phyloP scores from a whole-genome alignment of 2,329 filamentous ascomycete species.

The Aspergillus hortae region DNA sequence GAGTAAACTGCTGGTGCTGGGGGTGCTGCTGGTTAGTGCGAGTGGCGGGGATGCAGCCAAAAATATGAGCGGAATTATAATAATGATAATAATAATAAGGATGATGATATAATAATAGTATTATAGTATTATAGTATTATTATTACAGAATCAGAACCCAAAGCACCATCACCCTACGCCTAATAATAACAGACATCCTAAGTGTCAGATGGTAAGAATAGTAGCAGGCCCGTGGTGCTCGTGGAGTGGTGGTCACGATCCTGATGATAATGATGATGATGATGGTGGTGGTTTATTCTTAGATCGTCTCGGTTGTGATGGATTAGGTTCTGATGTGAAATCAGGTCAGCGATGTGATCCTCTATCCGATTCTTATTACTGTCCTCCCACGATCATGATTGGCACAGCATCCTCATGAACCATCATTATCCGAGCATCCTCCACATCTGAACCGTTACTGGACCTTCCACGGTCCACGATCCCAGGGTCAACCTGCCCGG shows the following conservation, averaged over 20 bases:
- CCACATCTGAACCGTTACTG: constrained; percentile 16
- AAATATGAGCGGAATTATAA: constrained; percentile 1
- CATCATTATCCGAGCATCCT: constrained; percentile 9
- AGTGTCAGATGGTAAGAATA: not conserved
- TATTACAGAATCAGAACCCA: no score
- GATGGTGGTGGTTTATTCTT: not conserved
- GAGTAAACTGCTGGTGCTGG: constrained; percentile 5
- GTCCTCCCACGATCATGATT: not conserved
- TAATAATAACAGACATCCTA: not conserved
- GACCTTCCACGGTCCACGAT: constrained; percentile 10
- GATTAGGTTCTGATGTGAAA: no score
- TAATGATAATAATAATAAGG: not conserved
- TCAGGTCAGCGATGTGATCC: no score
- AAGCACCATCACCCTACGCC: no score
- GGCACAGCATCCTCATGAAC: not conserved
- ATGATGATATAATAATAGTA: not conserved
- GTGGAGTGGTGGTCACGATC: not conserved
- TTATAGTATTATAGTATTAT: not conserved
- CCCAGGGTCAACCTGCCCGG: constrained; percentile 8
- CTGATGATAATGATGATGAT: not conserved
- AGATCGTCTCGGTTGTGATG: no score
- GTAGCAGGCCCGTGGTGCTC: not conserved
- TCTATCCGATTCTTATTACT: no score
- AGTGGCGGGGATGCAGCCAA: constrained; percentile 17
- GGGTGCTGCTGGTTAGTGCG: constrained; percentile 12